Conservation (phyloP, 257 asterid genomes). For the Solanum chilense region DNA sequence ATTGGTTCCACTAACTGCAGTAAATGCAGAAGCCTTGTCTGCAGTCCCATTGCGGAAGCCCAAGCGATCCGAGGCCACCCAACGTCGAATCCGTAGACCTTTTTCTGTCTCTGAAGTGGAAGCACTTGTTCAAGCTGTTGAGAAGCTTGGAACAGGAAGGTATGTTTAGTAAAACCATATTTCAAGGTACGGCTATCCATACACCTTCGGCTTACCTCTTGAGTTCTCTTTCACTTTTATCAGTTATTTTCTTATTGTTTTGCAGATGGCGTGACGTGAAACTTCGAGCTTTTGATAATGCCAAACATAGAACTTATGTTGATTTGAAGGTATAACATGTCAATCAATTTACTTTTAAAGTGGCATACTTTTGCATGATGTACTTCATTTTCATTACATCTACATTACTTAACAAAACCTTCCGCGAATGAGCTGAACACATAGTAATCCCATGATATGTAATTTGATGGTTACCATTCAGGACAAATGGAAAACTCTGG, state of each 20-base stretch:
- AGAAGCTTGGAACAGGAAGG: conserved; percentile 99
- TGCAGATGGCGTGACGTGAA: conserved; percentile 98
- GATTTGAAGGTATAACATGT: conserved; percentile 64
- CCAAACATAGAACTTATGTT: conserved; percentile 89
- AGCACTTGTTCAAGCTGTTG: conserved; percentile 94
- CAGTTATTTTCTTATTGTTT: background rate
- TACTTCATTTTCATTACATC: background rate
- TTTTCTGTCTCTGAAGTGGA: conserved; percentile 93
- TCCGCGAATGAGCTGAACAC: background rate
- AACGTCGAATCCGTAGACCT: conserved; percentile 88
- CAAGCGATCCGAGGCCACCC: conserved; percentile 75
- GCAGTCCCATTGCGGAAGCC: conserved; percentile 64
- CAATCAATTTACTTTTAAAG: background rate
- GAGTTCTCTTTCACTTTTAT: background rate
- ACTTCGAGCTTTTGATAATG: conserved; percentile 79
- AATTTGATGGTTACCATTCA: conserved; percentile 2
- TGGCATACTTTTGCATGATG: background rate
- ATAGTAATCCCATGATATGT: background rate
- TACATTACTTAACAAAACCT: background rate
- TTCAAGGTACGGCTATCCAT: background rate
- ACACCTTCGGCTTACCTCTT: background rate
- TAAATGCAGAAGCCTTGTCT: conserved; percentile 44
- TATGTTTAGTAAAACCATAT: conserved; percentile 2
- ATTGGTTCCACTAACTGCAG: conserved; percentile 37
- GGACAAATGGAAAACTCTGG: conserved; percentile 99